Base-by-base conservation (phyloP, 768 basidiomycete species). In the Trametes meyenii region DNA sequence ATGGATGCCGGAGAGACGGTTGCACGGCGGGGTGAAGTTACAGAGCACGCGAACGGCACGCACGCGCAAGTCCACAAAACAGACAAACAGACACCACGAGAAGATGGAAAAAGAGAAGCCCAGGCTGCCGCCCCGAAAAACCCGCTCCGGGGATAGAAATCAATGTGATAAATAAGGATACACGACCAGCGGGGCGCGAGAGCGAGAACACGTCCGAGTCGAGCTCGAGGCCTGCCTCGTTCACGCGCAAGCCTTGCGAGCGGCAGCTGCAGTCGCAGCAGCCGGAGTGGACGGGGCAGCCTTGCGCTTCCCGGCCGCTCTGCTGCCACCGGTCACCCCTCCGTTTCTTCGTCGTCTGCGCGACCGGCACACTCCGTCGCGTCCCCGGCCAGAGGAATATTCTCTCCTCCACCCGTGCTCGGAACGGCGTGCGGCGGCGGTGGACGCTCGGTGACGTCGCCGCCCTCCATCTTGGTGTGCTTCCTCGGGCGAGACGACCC, bases 401-500 rank as follows among this genome's bases (percentile, higher is more conserved):
- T 53, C 38, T 63, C 55, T 52, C 49, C 62, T 48, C 48, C 60
- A 38, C 48, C 49, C n/a, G n/a, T n/a, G n/a, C n/a, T n/a, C n/a
- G n/a, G n/a, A n/a, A n/a, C n/a, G n/a, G n/a, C n/a, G n/a, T n/a
- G n/a, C 38, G 38, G 2, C 5, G 11, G 24, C 11, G 45, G 21
- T n/a, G n/a, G n/a, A n/a, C n/a, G n/a, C 45, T 10, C 21, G 21
- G 24, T 14, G 11, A 13, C 45, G 21, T 24, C 21, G 19, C 5
- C 6, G 23, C 19, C 19, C 14, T 13, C 48, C 36, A 52, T 40
- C 56, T 58, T 58, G 38, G 42, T 57, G 17, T 57, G 62, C 57
- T 63, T 63, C 52, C 46, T 39, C 42, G 57, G 38, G 1, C 49
- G 62, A 19, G 55, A 12, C 26, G 48, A 13, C 19, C 5, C n/a